Percentiles rank a stretch among this genome's conserved stretches.
These are phyloP conservation scores for Fusarium nelsonii DNA, from an alignment of 2,329 filamentous ascomycete genomes.

Conservation along the genomic window DNA sequence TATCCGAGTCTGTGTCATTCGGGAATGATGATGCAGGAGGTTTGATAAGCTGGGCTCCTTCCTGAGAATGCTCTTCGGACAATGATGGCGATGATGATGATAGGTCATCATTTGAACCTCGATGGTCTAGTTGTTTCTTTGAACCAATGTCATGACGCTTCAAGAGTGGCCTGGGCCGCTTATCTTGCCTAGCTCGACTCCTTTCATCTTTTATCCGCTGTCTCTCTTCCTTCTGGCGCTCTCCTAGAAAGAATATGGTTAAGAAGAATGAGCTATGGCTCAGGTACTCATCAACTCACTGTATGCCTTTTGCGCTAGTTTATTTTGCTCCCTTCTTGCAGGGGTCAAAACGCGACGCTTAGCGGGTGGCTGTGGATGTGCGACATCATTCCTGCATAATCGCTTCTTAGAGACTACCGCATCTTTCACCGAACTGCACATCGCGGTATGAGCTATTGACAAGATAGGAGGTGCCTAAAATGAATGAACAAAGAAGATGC, in stretches of 20 bases:
- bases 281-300: slow-evolving; percentile 22
- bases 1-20: background rate
- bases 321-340: slow-evolving; percentile 47
- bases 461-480: too few species aligned
- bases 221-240: slow-evolving; percentile 34
- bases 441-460: background rate
- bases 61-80: background rate
- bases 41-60: background rate
- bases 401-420: accelerated
- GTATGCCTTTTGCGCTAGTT: slow-evolving; percentile 42
- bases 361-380: background rate
- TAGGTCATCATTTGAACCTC: too few species aligned
- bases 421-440: accelerated
- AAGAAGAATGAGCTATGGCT: accelerated
- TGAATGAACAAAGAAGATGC: background rate
- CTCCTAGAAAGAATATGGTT: background rate
- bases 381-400: background rate
- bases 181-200: background rate
- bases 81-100: too few species aligned
- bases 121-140: background rate
- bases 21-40: background rate
- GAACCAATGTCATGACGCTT: background rate
- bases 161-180: background rate
- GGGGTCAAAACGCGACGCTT: slow-evolving; percentile 36
- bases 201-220: slow-evolving; percentile 1